Evolutionary conservation across 257 asterid genomes (phyloP).

Genomic region (Jaltomata sinuosa): DNA sequence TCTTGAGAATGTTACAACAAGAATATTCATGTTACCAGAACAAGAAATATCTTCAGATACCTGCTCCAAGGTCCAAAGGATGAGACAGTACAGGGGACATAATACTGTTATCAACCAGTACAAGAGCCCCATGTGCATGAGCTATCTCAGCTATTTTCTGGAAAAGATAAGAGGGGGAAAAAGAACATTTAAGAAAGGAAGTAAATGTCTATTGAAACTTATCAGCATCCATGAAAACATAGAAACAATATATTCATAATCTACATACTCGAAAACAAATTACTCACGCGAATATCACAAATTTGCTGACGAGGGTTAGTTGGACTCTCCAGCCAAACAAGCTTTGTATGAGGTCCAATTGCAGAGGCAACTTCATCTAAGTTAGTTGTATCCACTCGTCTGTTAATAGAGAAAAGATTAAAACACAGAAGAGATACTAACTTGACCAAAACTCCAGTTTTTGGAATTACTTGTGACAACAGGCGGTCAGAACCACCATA

Average conservation of each 20-base stretch:
- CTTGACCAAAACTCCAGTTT: slow-evolving; percentile 70
- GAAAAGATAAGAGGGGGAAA: not conserved
- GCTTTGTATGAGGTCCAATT: slow-evolving; percentile 61
- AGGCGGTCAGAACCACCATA: slow-evolving; percentile 95
- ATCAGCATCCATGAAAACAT: no score
- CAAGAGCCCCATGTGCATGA: slow-evolving; percentile 70
- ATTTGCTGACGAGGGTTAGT: slow-evolving; percentile 92
- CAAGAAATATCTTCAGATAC: slow-evolving; percentile 16
- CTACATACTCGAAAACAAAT: not conserved
- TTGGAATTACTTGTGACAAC: no score
- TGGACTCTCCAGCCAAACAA: slow-evolving; percentile 95
- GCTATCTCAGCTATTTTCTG: slow-evolving; percentile 84
- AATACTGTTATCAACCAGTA: slow-evolving; percentile 89
- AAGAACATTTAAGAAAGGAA: no score
- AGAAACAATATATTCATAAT: no score
- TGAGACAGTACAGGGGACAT: slow-evolving; percentile 81
- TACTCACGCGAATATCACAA: slow-evolving; percentile 68
- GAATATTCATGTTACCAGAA: not conserved
- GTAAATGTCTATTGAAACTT: no score
- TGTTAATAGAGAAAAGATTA: slow-evolving; percentile 16
- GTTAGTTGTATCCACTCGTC: slow-evolving; percentile 79
- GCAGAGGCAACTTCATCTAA: slow-evolving; percentile 65
- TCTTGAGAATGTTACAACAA: not conserved
- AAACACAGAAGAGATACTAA: slow-evolving; percentile 14
- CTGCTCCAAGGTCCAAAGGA: slow-evolving; percentile 90